Percentiles rank a stretch among this genome's conserved stretches.
phyloP scores from a whole-genome alignment of 75 land plant genomes.

The Cunninghamia lanceolata region DNA sequence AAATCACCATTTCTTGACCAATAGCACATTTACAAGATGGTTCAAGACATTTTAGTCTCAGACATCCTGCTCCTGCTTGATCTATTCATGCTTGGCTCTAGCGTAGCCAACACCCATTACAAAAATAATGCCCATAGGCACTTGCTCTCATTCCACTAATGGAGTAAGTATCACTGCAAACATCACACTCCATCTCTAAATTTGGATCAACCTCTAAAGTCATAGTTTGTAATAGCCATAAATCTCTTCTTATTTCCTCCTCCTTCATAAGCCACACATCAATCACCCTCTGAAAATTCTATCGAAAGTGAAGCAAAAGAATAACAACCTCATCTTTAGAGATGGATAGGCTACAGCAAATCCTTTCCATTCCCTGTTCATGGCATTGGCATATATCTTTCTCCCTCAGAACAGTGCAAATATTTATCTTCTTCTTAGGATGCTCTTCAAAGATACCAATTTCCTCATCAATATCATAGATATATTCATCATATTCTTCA shows the following conservation, averaged over 20 bases:
- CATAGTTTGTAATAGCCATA: not conserved
- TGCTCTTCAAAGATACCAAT: not conserved
- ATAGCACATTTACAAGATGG: not conserved
- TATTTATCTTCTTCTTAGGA: not conserved
- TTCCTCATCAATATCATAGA: not conserved
- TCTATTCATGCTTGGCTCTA: not conserved
- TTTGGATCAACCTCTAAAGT: too few species aligned
- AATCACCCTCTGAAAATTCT: slow-evolving; percentile 12
- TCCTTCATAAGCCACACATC: not conserved
- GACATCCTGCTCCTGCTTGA: not conserved
- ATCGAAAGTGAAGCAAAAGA: slow-evolving; percentile 64
- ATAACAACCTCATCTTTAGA: slow-evolving; percentile 40
- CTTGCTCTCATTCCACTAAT: not conserved
- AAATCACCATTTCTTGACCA: not conserved
- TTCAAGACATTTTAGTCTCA: not conserved
- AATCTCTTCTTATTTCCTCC: not conserved
- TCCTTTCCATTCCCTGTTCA: too few species aligned
- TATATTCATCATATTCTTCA: not conserved
- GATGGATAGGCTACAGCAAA: too few species aligned
- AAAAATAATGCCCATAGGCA: not conserved
- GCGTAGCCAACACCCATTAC: not conserved
- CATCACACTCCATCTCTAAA: too few species aligned
- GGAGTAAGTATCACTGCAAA: not conserved
- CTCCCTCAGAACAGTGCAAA: too few species aligned
- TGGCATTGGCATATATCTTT: too few species aligned